Evolutionary conservation across 2,329 filamentous ascomycete species (phyloP).

Genomic region (Ceratocystiopsis sp.): DNA sequence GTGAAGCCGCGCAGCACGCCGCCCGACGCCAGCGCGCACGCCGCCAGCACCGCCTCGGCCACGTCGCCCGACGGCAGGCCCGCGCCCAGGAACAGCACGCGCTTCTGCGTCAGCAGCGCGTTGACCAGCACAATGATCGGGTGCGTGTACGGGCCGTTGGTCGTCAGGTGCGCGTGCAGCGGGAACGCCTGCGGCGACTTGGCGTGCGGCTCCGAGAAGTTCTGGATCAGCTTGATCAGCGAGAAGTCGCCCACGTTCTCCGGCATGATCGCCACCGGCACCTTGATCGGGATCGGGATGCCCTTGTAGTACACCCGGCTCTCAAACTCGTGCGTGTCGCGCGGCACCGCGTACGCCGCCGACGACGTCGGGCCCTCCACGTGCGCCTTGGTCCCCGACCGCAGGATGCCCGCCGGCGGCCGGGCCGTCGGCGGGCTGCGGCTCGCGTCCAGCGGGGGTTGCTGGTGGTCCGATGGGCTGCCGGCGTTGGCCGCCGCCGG

Average conservation of each 20-base stretch:
- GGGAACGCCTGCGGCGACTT: constrained; percentile 71
- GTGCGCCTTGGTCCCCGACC: constrained; percentile 45
- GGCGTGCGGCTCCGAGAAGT: constrained; percentile 70
- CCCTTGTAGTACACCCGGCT: constrained; percentile 91
- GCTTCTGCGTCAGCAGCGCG: constrained; percentile 87
- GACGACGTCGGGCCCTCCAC: constrained; percentile 35
- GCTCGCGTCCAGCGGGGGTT: constrained; percentile 29
- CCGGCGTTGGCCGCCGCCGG: constrained; percentile 15
- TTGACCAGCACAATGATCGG: constrained; percentile 92
- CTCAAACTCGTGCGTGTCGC: constrained; percentile 96
- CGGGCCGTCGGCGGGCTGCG: constrained; percentile 25
- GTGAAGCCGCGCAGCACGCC: constrained; percentile 89
- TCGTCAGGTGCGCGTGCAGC: constrained; percentile 82
- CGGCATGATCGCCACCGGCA: constrained; percentile 81
- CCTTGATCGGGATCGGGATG: constrained; percentile 90
- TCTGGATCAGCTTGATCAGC: constrained; percentile 90
- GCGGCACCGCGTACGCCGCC: constrained; percentile 53
- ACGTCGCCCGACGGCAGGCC: constrained; percentile 92
- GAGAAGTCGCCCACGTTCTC: constrained; percentile 98
- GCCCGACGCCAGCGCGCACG: constrained; percentile 82
- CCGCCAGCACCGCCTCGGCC: constrained; percentile 93
- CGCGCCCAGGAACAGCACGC: constrained; percentile 88
- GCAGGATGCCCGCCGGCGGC: constrained; percentile 29
- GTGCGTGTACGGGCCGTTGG: constrained; percentile 75
- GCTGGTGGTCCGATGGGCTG: too few relatives aligned